phyloP scores from a whole-genome alignment of 208 protist genomes.

The Chromosphaera perkinsii region DNA sequence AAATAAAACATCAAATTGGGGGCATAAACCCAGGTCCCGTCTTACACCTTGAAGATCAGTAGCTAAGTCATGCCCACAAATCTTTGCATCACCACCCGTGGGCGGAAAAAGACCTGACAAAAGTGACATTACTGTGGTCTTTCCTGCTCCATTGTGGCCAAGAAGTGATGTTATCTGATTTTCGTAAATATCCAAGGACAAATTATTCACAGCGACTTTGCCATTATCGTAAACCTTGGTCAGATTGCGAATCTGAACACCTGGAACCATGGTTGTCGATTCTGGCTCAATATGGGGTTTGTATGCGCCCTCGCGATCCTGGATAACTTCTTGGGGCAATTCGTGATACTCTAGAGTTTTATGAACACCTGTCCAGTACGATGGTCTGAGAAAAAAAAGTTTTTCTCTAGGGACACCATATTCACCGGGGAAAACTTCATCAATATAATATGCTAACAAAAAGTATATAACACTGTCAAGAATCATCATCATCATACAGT shows the following conservation, averaged over 20 bases:
- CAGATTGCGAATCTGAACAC: not conserved
- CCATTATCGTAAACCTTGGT: not conserved
- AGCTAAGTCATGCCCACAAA: slow-evolving; percentile 34
- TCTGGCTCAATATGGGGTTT: not conserved
- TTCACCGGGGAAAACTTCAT: slow-evolving; percentile 31
- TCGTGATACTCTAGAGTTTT: too few species aligned
- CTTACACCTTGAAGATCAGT: slow-evolving; percentile 32
- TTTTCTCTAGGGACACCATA: slow-evolving; percentile 32
- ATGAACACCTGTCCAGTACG: slow-evolving; percentile 21
- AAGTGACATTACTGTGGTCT: slow-evolving; percentile 43
- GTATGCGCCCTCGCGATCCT: not conserved
- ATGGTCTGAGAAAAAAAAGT: slow-evolving; percentile 24
- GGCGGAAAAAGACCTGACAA: slow-evolving; percentile 43
- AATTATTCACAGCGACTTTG: slow-evolving; percentile 37
- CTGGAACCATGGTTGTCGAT: not conserved
- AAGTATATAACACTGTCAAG: slow-evolving; percentile 31
- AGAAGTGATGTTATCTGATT: slow-evolving; percentile 45
- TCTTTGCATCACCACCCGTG: slow-evolving; percentile 22
- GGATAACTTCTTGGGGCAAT: not conserved
- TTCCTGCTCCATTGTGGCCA: slow-evolving; percentile 52
- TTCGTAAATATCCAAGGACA: slow-evolving; percentile 32
- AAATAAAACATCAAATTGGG: slow-evolving; percentile 58
- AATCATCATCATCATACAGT: slow-evolving; percentile 34
- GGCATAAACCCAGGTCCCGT: slow-evolving; percentile 49
- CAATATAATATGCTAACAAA: slow-evolving; percentile 34